Conservation (phyloP, 108 stramenopile genomes). For the Cyclotella atomus region DNA sequence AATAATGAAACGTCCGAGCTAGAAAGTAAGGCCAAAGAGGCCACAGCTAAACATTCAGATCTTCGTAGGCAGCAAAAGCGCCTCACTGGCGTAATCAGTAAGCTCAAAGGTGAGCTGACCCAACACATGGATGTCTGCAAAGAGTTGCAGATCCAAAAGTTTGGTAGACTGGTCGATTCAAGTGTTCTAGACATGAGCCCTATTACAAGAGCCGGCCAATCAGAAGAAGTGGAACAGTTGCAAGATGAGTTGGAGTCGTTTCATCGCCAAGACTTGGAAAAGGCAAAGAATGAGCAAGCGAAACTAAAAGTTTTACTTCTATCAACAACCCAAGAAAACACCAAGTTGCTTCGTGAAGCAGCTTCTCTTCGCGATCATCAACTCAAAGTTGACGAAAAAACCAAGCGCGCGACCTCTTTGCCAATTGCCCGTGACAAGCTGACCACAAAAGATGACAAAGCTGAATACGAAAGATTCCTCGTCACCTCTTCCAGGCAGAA, state of each 20-base stretch:
- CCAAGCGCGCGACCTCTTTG: conserved; percentile 16
- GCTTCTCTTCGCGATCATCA: conserved; percentile 23
- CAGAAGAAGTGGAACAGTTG: background rate
- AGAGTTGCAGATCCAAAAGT: conserved; percentile 6
- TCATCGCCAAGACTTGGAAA: conserved; percentile 1
- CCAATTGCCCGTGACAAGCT: background rate
- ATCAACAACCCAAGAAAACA: conserved; percentile 32
- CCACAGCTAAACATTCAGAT: background rate
- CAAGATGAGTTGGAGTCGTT: background rate
- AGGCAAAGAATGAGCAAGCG: conserved; percentile 16
- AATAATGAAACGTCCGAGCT: background rate
- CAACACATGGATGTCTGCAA: background rate
- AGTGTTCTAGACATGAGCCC: conserved; percentile 5
- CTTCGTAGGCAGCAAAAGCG: background rate
- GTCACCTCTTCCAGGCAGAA: conserved; percentile 4
- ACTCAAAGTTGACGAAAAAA: conserved; percentile 16
- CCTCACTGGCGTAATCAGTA: background rate
- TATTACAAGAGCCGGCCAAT: background rate
- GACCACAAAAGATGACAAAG: background rate
- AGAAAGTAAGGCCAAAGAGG: background rate
- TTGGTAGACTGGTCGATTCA: background rate
- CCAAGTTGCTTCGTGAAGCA: conserved; percentile 32
- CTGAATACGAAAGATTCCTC: conserved; percentile 18
- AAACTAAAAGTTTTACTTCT: conserved; percentile 20
- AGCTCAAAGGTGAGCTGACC: conserved; percentile 2